Base-by-base conservation (phyloP, 2,329 filamentous ascomycete genomes). In the Hypoxylon sp. region DNA sequence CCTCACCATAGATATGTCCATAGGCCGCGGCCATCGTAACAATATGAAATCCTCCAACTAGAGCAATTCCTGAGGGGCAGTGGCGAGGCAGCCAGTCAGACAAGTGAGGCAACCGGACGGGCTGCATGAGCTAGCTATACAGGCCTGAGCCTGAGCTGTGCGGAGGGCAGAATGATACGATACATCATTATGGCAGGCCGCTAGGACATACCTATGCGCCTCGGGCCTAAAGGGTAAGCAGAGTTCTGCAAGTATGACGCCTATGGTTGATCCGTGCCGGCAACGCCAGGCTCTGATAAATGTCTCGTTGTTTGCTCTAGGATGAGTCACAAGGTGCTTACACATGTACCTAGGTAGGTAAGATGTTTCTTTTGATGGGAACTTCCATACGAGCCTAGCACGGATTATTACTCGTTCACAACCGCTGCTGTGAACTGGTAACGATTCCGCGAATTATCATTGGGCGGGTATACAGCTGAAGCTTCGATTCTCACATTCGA, bases 31-130 rank as follows among this genome's bases (percentile, higher is more conserved):
- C 37, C 41, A 41, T 37, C 30, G 23, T 34, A 50, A 37, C 25
- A 50, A 32, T 3, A 7, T 23, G n/a, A 34, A 58, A 51, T 60
- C 55, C 34, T 54, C 51, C 51, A 64, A 51, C 55, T 55, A 53
- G 27, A 37, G n/a, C 34, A 37, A 34, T 9, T 32, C 39, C 47
- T 46, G 11, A 39, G 37, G 47, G 47, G 50, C 45, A 39, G 39
- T 41, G 27, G 45, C 34, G 14, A 57, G 34, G 56, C 51, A 53
- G 27, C 39, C 41, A 64, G 61, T 58, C 52, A 58, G 51, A 54
- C 51, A 32, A 56, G 53, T 39, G 61, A 67, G 56, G 61, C 27
- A 61, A 61, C 56, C 32, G 34, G 41, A 67, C n/a, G 37, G 53
- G 25, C 55, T 66, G 59, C 54, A 67, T 47, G 39, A 47, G 43